Conservation (phyloP, 495 filamentous ascomycete genomes). For the Lindgomyces ingoldianus region DNA sequence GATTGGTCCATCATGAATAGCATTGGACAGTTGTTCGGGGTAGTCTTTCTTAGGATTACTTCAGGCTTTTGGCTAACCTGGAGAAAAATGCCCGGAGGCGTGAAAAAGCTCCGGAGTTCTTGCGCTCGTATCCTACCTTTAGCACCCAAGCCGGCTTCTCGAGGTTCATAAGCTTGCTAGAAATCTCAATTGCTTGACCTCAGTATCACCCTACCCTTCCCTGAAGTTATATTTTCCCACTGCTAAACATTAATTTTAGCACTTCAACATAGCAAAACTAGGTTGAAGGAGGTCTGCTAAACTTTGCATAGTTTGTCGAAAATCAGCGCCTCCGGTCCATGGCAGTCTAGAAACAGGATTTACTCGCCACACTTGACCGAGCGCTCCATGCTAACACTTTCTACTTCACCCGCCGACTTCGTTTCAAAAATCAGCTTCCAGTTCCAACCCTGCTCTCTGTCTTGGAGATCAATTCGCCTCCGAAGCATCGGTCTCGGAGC, state of each 20-base stretch:
- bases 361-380: constrained; percentile 31
- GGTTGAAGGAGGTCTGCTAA: constrained; percentile 18
- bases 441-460: background rate
- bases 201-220: no score
- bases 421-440: constrained; percentile 8
- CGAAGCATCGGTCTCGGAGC: constrained; percentile 14
- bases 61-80: constrained; percentile 25
- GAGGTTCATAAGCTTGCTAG: constrained; percentile 3
- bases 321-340: constrained; percentile 26
- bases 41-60: constrained; percentile 17
- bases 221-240: background rate
- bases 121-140: background rate
- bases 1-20: constrained; percentile 2
- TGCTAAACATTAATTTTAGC: background rate
- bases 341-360: constrained; percentile 30
- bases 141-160: background rate
- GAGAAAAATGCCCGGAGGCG: background rate
- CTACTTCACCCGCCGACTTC: constrained; percentile 4
- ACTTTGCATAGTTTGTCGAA: constrained; percentile 15
- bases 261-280: background rate
- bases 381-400: constrained; percentile 11
- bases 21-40: constrained; percentile 5
- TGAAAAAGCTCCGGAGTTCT: background rate
- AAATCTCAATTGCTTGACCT: background rate
- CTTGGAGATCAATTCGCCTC: constrained; percentile 37